Percentiles rank a stretch among this genome's conserved stretches.
Evolutionary conservation across 2,329 filamentous ascomycete genomes (phyloP).

Genomic region (Thielaviopsis musarum): DNA sequence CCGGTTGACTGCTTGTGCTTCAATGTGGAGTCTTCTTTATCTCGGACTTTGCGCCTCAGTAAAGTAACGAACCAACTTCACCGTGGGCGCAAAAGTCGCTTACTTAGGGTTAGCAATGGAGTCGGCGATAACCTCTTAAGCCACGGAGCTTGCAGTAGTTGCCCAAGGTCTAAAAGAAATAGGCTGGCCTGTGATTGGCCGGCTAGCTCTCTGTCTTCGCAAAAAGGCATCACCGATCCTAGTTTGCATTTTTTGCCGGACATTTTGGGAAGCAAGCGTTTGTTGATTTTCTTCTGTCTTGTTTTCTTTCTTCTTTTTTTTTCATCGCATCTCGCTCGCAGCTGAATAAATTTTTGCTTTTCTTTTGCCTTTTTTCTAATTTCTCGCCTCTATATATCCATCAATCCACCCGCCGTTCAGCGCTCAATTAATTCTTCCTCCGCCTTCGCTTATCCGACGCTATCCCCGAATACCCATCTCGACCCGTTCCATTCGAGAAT

Average conservation of each 20-base stretch:
- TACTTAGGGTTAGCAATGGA: background rate
- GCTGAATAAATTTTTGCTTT: background rate
- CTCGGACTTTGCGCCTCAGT: background rate
- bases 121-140: background rate
- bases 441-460: background rate
- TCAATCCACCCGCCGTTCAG: background rate
- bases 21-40: background rate
- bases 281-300: background rate
- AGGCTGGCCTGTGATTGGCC: background rate
- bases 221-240: background rate
- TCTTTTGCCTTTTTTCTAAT: background rate
- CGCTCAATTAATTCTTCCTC: background rate
- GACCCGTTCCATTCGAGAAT: background rate
- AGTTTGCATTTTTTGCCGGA: background rate
- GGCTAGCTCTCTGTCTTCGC: background rate
- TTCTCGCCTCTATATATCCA: background rate
- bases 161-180: background rate
- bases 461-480: background rate
- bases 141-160: background rate
- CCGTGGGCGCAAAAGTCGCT: background rate
- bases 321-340: background rate
- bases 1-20: background rate
- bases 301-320: background rate
- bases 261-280: background rate
- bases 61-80: background rate